Conservation (phyloP, 1,139 yeast species). For the Yueomyces sp. region DNA sequence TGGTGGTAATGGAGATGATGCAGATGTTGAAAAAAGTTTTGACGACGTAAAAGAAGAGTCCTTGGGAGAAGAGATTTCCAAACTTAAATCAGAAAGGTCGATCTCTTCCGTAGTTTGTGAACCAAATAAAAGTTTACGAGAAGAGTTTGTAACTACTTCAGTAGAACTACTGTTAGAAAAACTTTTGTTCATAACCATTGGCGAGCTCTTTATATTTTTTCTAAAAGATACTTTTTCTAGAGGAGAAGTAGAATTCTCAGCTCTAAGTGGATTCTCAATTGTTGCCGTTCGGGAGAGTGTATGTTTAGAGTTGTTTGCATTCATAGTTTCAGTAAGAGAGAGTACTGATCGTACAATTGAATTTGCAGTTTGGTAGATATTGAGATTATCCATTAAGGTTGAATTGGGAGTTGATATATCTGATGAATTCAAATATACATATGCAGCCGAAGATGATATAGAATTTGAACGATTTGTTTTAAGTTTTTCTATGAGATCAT, state of each 20-base stretch:
- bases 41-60: too few relatives aligned
- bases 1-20: too few relatives aligned
- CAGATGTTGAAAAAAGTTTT: too few relatives aligned
- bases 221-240: slow-evolving; percentile 12
- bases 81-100: background rate
- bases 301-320: too few relatives aligned
- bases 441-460: background rate
- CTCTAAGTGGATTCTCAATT: background rate
- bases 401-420: slow-evolving; percentile 3
- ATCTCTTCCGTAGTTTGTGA: background rate
- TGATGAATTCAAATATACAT: background rate
- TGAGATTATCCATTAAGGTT: slow-evolving; percentile 24
- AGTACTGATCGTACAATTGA: slow-evolving; percentile 23
- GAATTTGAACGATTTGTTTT: slow-evolving; percentile 3
- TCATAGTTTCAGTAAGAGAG: slow-evolving; percentile 18
- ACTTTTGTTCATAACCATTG: background rate
- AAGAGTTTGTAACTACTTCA: background rate
- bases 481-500: slow-evolving; percentile 20
- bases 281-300: background rate
- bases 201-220: slow-evolving; percentile 12
- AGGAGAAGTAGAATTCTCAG: slow-evolving; percentile 9
- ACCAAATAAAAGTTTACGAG: slow-evolving; percentile 1
- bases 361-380: slow-evolving; percentile 23
- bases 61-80: too few relatives aligned
- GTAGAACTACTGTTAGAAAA: background rate